Conservation (phyloP, 257 asterid genomes). For the Paraleonurus japonicus region DNA sequence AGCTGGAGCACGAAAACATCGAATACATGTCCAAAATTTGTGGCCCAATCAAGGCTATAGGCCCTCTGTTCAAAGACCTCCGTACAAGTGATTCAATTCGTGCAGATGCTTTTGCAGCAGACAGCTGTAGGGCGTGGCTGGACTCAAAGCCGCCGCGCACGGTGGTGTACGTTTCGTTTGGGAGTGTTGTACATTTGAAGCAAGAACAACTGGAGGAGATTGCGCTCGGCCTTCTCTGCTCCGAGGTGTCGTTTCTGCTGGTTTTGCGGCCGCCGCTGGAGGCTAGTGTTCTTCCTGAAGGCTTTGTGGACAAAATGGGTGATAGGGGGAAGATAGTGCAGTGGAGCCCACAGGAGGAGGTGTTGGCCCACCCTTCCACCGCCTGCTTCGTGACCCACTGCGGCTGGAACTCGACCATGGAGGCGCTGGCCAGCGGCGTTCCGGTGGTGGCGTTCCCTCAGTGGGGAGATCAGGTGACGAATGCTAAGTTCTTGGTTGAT, state of each 20-base stretch:
- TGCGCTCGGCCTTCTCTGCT: conserved; percentile 49
- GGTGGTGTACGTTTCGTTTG: conserved; percentile 75
- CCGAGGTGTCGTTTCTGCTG: conserved; percentile 59
- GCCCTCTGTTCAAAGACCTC: conserved; percentile 51
- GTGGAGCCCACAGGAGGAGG: conserved; percentile 79
- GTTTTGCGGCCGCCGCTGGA: conserved; percentile 43
- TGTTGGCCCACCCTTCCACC: conserved; percentile 63
- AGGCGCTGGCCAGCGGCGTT: conserved; percentile 66
- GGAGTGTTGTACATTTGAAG: conserved; percentile 53
- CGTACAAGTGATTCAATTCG: conserved; percentile 4
- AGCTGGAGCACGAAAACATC: conserved; percentile 49
- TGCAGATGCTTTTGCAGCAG: conserved; percentile 40
- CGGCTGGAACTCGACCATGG: conserved; percentile 86
- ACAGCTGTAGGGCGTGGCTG: conserved; percentile 48
- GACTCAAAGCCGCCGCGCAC: conserved; percentile 45
- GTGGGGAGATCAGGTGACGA: conserved; percentile 87
- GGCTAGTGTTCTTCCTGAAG: conserved; percentile 43
- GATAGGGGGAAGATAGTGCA: conserved; percentile 53
- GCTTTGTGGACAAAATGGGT: conserved; percentile 46
- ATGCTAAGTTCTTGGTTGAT: conserved; percentile 75
- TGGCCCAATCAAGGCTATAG: conserved; percentile 53
- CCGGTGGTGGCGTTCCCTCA: conserved; percentile 75
- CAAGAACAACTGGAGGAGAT: conserved; percentile 63
- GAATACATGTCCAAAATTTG: conserved; percentile 42
- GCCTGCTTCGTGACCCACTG: conserved; percentile 82